These are phyloP conservation scores for Papiliotrema laurentii DNA, from an alignment of 1,284 basidiomycete genomes.

Conservation along the genomic window DNA sequence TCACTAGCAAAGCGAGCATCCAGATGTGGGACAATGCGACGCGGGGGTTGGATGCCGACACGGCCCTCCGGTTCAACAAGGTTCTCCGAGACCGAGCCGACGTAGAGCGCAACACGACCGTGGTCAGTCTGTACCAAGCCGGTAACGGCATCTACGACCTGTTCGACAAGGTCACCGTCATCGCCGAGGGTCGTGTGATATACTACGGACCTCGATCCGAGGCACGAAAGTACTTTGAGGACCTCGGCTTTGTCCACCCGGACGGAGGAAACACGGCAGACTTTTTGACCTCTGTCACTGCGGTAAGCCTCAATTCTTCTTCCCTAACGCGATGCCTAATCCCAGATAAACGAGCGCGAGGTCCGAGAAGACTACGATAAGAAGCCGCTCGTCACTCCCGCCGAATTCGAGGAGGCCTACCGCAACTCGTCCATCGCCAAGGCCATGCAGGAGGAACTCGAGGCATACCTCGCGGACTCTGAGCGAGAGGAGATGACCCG, in stretches of 20 bases:
- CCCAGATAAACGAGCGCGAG: constrained; percentile 53
- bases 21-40: constrained; percentile 60
- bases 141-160: constrained; percentile 56
- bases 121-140: constrained; percentile 79
- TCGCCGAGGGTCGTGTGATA: constrained; percentile 73
- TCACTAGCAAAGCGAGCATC: constrained; percentile 59
- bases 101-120: constrained; percentile 66
- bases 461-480: constrained; percentile 23
- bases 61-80: constrained; percentile 72
- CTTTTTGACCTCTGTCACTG: constrained; percentile 59
- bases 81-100: constrained; percentile 72
- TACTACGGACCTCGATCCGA: constrained; percentile 71
- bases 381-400: constrained; percentile 56
- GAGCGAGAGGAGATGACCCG: constrained; percentile 19
- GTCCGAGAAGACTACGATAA: constrained; percentile 52
- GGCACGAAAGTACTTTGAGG: constrained; percentile 73
- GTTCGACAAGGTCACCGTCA: constrained; percentile 67
- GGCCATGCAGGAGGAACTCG: constrained; percentile 33
- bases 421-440: constrained; percentile 25
- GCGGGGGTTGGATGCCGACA: constrained; percentile 71
- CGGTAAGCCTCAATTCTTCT: constrained; percentile 34
- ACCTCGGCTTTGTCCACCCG: constrained; percentile 62
- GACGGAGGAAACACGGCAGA: constrained; percentile 53
- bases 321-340: neutral
- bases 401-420: constrained; percentile 53